Evolutionary conservation across 257 asterid genomes (phyloP), one percentile per base, ranked within the genome.

Genomic region (Hygrophila difformis): DNA sequence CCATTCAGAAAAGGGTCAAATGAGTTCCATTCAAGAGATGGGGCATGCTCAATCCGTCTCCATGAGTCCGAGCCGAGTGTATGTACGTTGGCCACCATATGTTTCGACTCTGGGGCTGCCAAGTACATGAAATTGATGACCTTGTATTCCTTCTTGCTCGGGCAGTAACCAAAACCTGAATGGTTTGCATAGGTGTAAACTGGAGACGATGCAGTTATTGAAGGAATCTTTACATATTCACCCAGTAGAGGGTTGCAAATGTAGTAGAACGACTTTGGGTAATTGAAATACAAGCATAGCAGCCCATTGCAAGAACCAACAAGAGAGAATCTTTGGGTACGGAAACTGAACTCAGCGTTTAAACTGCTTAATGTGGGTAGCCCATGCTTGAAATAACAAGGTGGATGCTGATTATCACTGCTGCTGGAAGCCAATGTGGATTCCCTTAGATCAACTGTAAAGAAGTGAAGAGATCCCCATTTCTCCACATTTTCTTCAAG

Each of bases 231-330:
- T 14, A 64, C 21, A 35, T 41, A 54, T 47, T 72, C 81, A 10
- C 68, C 57, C 2, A 66, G 73, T 31, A 72, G 41, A 36, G 81
- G 81, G 58, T 76, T 76, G 65, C 73, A 66, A 43, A 76, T 61
- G 36, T 50, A 39, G 26, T 69, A 76, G 62, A 59, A 47, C 39
- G 68, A 72, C 36, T 41, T 47, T 1, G 52, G 4, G 6, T 63
- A 44, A 19, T 41, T 24, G 17, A 56, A 49, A 50, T 57, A 70
- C 15, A 70, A 48, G 54, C 85, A 76, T 4, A 76, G 67, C 16
- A 76, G 67, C 13, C 85, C 85, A 14, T 72, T 65, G 49, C 81
- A 76, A 2, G 79, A 70, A 47, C 81, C 85, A 39, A 76, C 43
- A 20, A 76, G 52, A 33, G 55, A 22, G 8, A 60, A 52, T 44